Evolutionary conservation across 2,329 filamentous ascomycete genomes (phyloP).

Genomic region (Botryotinia narcissicola): DNA sequence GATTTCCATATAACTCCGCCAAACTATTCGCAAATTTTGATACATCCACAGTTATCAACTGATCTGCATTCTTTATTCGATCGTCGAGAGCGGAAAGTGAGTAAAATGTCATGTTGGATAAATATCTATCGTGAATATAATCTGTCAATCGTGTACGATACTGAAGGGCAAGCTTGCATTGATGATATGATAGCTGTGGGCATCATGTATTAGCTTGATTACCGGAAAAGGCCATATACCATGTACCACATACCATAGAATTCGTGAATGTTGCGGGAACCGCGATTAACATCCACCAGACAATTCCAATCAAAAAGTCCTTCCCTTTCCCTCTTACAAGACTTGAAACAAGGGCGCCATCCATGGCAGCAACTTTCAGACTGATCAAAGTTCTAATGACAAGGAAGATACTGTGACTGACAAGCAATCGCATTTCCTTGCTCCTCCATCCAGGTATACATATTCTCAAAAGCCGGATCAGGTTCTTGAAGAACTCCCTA

Average conservation of each 20-base stretch:
- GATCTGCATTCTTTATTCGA: conserved; percentile 96
- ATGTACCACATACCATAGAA: conserved; percentile 71
- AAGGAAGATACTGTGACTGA: conserved; percentile 91
- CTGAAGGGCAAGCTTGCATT: conserved; percentile 88
- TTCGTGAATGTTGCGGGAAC: conserved; percentile 97
- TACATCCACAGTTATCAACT: conserved; percentile 94
- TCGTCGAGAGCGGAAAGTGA: conserved; percentile 93
- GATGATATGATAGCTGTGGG: conserved; percentile 83
- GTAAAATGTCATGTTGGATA: conserved; percentile 98
- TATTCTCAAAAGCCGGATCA: conserved; percentile 77
- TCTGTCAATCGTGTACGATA: conserved; percentile 94
- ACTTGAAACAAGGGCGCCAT: conserved; percentile 88
- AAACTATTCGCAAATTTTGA: conserved; percentile 94
- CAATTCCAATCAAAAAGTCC: conserved; percentile 82
- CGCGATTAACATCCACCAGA: conserved; percentile 99
- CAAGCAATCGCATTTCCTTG: conserved; percentile 79
- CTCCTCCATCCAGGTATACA: conserved; percentile 88
- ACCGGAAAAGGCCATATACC: neutral
- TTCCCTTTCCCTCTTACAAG: conserved; percentile 87
- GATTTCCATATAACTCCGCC: conserved; percentile 91
- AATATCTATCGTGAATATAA: conserved; percentile 90
- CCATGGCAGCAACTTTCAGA: conserved; percentile 92
- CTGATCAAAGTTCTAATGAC: conserved; percentile 89
- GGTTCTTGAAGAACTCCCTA: conserved; percentile 67
- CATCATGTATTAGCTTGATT: conserved; percentile 22